A percentile compares a stretch with the other conserved stretches of the same genome.
phyloP scores from a whole-genome alignment of 805 yeast genomes.

The Monosporozyma yasuniensis region DNA sequence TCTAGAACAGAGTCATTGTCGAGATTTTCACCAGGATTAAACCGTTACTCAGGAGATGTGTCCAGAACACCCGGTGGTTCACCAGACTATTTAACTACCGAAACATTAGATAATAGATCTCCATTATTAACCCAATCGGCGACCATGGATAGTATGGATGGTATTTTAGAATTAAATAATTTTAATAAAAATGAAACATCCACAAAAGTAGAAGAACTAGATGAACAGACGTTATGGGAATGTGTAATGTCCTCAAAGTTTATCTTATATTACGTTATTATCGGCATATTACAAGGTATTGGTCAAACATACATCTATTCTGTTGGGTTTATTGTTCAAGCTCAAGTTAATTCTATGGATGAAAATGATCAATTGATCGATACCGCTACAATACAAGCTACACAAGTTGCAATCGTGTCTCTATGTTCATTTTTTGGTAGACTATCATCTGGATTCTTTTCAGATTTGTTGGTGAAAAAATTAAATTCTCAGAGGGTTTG shows the following conservation, averaged over 20 bases:
- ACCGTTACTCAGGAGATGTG: background rate
- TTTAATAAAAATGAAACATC: background rate
- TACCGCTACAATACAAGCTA: conserved; percentile 44
- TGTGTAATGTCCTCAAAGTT: conserved; percentile 28
- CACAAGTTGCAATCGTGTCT: conserved; percentile 63
- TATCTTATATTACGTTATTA: conserved; percentile 43
- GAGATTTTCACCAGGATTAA: background rate
- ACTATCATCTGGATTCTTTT: conserved; percentile 52
- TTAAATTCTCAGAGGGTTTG: conserved; percentile 53
- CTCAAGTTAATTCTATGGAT: conserved; percentile 30
- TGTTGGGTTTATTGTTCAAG: conserved; percentile 62
- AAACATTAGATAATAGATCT: background rate
- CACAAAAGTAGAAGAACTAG: background rate
- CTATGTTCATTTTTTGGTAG: conserved; percentile 59
- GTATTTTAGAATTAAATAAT: background rate
- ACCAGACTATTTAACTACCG: background rate
- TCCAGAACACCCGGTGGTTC: background rate
- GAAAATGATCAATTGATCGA: conserved; percentile 3
- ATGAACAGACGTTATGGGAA: conserved; percentile 1
- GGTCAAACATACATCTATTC: conserved; percentile 69
- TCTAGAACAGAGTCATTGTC: background rate
- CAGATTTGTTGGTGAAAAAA: conserved; percentile 49
- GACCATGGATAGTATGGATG: conserved; percentile 15
- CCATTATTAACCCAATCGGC: background rate
- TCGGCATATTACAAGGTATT: conserved; percentile 50